Evolutionary conservation across 768 basidiomycete genomes (phyloP).

Genomic region (Rhizopogon rudus): DNA sequence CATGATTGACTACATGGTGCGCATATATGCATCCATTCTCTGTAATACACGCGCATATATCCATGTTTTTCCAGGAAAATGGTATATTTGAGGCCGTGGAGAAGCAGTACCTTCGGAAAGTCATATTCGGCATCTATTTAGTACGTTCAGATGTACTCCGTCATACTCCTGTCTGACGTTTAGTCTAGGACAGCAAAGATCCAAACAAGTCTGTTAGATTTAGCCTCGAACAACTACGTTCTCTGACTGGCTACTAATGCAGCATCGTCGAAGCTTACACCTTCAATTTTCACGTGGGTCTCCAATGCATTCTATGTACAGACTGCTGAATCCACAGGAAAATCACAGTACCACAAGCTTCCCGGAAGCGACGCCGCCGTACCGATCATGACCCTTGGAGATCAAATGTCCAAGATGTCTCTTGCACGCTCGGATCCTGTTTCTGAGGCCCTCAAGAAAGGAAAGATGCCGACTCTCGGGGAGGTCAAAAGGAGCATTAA

Average conservation of each 20-base stretch:
- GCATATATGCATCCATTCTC: slow-evolving; percentile 20
- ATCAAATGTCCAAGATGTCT: slow-evolving; percentile 49
- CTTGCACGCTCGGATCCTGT: slow-evolving; percentile 52
- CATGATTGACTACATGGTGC: slow-evolving; percentile 75
- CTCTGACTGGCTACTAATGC: slow-evolving; percentile 8
- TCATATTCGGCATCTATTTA: slow-evolving; percentile 81
- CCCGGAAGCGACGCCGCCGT: slow-evolving; percentile 55
- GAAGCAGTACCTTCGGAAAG: slow-evolving; percentile 79
- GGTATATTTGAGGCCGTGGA: slow-evolving; percentile 86
- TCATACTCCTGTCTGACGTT: background rate
- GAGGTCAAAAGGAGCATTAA: slow-evolving; percentile 84
- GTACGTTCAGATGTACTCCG: slow-evolving; percentile 35
- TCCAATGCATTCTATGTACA: background rate
- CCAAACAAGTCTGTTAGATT: slow-evolving; percentile 63
- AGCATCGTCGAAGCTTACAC: slow-evolving; percentile 88
- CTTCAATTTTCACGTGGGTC: slow-evolving; percentile 71
- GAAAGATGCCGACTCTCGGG: slow-evolving; percentile 64
- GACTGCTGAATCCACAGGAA: background rate
- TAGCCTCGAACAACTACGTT: background rate
- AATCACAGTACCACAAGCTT: slow-evolving; percentile 57
- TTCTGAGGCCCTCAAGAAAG: slow-evolving; percentile 50
- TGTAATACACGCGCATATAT: slow-evolving; percentile 6
- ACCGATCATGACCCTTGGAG: slow-evolving; percentile 72
- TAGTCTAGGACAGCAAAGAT: slow-evolving; percentile 68
- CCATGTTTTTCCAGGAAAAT: slow-evolving; percentile 49